Percentiles rank a stretch among this genome's conserved stretches.
These are phyloP conservation scores for Arthroderma uncinatum DNA, from an alignment of 2,329 filamentous ascomycete species.

Conservation along the genomic window DNA sequence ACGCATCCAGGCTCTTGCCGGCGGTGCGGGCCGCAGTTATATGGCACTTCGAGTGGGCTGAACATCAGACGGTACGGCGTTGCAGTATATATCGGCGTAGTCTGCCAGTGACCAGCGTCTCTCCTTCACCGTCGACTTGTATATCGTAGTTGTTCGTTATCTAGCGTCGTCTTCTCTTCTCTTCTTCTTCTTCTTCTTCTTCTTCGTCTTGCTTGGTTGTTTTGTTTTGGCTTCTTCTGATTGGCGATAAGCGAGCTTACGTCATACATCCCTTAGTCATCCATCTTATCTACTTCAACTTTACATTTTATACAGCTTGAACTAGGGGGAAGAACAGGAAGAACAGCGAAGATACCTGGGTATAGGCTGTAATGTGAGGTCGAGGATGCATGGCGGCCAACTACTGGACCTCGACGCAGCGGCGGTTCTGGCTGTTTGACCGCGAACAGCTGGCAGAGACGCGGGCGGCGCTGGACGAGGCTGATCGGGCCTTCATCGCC, in stretches of 20 bases:
- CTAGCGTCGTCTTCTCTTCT: background rate
- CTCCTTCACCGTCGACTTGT: background rate
- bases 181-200: background rate
- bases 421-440: conserved; percentile 80
- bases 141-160: background rate
- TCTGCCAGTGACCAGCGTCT: background rate
- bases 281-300: background rate
- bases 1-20: conserved; percentile 3
- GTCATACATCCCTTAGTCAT: background rate
- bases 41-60: background rate
- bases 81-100: background rate
- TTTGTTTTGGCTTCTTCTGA: background rate
- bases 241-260: background rate
- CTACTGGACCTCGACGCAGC: conserved; percentile 93
- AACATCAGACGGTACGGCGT: background rate
- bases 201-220: background rate
- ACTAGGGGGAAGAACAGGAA: background rate
- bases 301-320: too few relatives aligned
- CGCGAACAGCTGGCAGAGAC: conserved; percentile 66
- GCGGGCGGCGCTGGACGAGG: conserved; percentile 65
- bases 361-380: background rate
- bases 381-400: conserved; percentile 67
- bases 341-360: background rate
- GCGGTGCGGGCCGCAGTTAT: conserved; percentile 2
- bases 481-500: conserved; percentile 61